These are phyloP conservation scores for Aspergillus clavatus DNA, from an alignment of 2,329 filamentous ascomycete genomes.

Conservation along the genomic window DNA sequence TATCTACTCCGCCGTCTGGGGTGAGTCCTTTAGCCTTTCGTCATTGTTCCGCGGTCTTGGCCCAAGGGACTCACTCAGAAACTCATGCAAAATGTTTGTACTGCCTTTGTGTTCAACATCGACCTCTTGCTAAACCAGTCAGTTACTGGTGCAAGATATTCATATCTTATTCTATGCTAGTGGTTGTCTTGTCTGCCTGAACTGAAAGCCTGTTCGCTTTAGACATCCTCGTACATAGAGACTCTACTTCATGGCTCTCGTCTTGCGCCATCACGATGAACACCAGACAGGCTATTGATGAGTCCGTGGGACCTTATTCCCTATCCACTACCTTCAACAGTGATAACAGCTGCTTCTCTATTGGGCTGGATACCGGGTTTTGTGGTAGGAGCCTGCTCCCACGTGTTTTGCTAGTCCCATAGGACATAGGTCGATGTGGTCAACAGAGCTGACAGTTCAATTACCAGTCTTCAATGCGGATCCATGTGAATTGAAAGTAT, in stretches of 20 bases:
- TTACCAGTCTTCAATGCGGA: constrained; percentile 66
- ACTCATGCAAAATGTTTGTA: not conserved
- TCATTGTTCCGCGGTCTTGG: not conserved
- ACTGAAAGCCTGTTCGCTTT: not conserved
- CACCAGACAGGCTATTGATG: constrained; percentile 78
- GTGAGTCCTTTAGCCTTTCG: not conserved
- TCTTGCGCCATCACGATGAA: constrained; percentile 60
- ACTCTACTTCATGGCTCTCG: constrained; percentile 5
- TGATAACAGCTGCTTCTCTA: constrained; percentile 78
- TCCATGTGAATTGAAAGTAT: constrained; percentile 64
- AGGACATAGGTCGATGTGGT: not conserved
- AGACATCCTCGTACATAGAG: not conserved
- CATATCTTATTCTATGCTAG: constrained; percentile 6
- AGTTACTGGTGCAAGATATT: not conserved
- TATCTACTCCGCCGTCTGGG: not conserved
- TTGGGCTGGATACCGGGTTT: constrained; percentile 81
- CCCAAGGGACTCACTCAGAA: not conserved
- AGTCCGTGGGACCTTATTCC: constrained; percentile 66
- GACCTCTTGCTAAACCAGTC: not conserved
- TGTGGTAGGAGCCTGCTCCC: constrained; percentile 56
- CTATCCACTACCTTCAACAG: constrained; percentile 82
- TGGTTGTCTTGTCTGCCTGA: constrained; percentile 4
- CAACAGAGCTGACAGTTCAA: constrained; percentile 14
- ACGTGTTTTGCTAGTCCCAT: constrained; percentile 3
- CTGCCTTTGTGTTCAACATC: not conserved